Percentiles rank a stretch among this genome's conserved stretches.
phyloP scores from a whole-genome alignment of 306 rosid genomes.

The Acacia melanoxylon region DNA sequence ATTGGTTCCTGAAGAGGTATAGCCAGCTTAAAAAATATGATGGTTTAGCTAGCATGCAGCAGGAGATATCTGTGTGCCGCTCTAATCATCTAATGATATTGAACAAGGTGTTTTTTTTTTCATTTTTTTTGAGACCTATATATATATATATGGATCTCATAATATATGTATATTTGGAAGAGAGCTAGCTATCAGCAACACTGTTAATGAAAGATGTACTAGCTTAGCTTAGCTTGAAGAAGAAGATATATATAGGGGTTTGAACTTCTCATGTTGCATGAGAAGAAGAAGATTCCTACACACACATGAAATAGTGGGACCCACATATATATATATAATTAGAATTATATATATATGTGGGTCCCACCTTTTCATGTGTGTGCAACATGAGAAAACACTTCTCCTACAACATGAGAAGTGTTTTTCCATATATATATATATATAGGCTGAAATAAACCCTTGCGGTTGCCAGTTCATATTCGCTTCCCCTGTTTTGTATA shows the following conservation, averaged over 20 bases:
- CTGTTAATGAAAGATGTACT: background rate
- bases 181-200: background rate
- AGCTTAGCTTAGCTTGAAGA: background rate
- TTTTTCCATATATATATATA: too few species aligned
- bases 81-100: background rate
- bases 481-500: background rate
- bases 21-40: background rate
- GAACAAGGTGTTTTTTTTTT: background rate
- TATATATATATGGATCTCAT: too few species aligned
- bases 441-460: background rate
- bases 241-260: too few species aligned
- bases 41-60: background rate
- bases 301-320: too few species aligned
- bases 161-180: background rate
- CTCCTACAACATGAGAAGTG: too few species aligned
- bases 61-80: background rate
- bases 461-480: background rate
- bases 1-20: background rate
- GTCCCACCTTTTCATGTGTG: too few species aligned
- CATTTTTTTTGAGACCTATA: background rate
- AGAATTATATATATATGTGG: too few species aligned
- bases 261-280: too few species aligned
- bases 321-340: background rate
- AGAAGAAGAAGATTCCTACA: too few species aligned
- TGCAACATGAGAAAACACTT: too few species aligned